Evolutionary conservation across 257 asterid genomes (phyloP), one percentile per base, ranked within the genome.

Genomic region (Solanum habrochaites): DNA sequence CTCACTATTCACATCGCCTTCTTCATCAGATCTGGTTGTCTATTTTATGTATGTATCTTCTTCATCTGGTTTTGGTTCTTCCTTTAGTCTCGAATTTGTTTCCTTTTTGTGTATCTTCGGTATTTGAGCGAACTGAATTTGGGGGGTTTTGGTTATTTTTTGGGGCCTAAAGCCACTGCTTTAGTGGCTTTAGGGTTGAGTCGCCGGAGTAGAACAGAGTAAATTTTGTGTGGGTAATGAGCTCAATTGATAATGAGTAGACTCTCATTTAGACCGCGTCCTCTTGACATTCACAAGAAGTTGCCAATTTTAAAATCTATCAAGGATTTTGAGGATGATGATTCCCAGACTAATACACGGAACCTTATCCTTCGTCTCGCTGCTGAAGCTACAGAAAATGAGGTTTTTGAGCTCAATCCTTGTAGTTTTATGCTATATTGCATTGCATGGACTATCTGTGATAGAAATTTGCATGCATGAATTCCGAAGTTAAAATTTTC

Each of bases 271-370:
- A 95, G 99, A 95, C 99, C 99, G 88, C 96, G 99, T 58, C 99
- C 99, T 40, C 98, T 97, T 69, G 99, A 97, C 91, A 90, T 97
- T 88, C 93, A 96, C 94, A 96, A 96, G 95, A 97, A 96, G 94
- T 97, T 97, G 67, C 99, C 99, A 39, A 93, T 97, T 89, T 90
- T 97, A 73, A 97, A 97, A 89, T 96, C 98, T 86, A 82, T 95
- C 6, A 97, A 97, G 93, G 99, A 97, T 10, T 97, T 95, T 45
- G 99, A 97, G 92, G 99, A 97, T 91, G 99, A 97, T 83, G 99
- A 97, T 62, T 90, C 87, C 88, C 96, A 95, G 27, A 90, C 99
- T 47, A 92, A 95, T 82, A 94, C 99, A 39, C 97, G 99, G 35
- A 96, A 95, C 90, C 91, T 95, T 89, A 92, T 96, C 86, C 92